Base-by-base conservation (phyloP, 2,329 filamentous ascomycete genomes). In the Niveomyces coronatus region DNA sequence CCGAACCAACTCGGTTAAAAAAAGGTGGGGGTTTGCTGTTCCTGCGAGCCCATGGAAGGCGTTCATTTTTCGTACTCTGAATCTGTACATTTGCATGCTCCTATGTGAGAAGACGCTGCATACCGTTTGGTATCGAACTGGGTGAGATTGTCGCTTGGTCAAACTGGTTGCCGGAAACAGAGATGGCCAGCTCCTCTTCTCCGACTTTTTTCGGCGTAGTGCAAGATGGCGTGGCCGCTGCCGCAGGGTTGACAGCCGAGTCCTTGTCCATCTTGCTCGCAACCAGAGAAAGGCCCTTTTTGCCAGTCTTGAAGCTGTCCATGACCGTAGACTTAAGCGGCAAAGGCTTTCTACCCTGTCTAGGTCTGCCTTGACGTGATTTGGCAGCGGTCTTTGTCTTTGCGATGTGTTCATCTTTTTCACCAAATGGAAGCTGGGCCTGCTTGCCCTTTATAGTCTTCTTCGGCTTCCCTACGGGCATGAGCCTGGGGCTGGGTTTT, bases 401-500 rank as follows among this genome's bases (percentile, higher is more conserved):
- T 3, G 30, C 39, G 35, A 38, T 6, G 44, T 19, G 26, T 45
- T 37, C 18, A 49, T 46, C n/a, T 40, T 27, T 31, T 11, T 41
- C 47, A 22, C 49, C 52, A 43, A 76, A 74, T 1, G 54, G 47
- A 22, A 79, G 62, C 44, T 62, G 68, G 45, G 62, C 65, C 49
- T 79, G 75, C 51, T 69, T 76, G 31, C n/a, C n/a, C n/a, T n/a
- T n/a, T n/a, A n/a, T n/a, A n/a, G n/a, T n/a, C n/a, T n/a, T n/a
- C n/a, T n/a, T n/a, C n/a, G 62, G 45, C 47, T 64, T 70, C 53
- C 64, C 69, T 42, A 50, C 57, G 23, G 64, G 62, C 13, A 59
- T 58, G 17, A 65, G 57, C 47, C 62, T 68, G 29, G 75, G 75
- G 49, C 72, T 79, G 15, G 74, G 65, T 34, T 59, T 65, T 6